These are phyloP conservation scores for Cunninghamia lanceolata DNA, from an alignment of 75 land plant genomes.

Conservation along the genomic window DNA sequence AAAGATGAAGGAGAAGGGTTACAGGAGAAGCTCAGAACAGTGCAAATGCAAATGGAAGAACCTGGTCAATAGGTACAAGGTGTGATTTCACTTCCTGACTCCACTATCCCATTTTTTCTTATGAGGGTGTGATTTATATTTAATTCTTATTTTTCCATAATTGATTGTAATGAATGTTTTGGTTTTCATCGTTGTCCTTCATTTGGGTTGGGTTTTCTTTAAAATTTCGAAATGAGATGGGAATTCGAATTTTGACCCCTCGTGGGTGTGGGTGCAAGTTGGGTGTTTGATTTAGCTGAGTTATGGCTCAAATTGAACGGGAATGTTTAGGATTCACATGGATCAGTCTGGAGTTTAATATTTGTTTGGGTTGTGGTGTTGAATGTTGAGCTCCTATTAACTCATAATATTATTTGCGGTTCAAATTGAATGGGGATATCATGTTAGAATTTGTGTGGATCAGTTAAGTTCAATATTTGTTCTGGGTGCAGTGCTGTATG, in stretches of 20 bases:
- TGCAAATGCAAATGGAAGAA: slow-evolving; percentile 99
- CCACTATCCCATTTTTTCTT: neutral
- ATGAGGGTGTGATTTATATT: neutral
- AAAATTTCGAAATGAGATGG: neutral
- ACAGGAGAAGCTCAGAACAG: slow-evolving; percentile 79
- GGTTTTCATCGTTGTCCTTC: neutral
- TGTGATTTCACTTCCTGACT: neutral
- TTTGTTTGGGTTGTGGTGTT: neutral
- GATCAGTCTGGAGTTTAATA: neutral
- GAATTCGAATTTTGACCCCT: neutral
- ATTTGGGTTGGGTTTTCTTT: neutral
- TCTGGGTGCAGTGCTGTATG: neutral
- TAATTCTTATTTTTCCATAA: neutral
- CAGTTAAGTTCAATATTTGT: neutral
- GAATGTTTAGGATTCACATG: neutral
- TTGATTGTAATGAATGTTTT: neutral
- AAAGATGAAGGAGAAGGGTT: slow-evolving; percentile 85
- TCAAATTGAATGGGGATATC: neutral
- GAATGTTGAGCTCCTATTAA: too few species aligned
- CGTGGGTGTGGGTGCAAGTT: neutral
- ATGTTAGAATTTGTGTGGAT: neutral
- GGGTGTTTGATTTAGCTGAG: neutral
- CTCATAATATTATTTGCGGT: neutral
- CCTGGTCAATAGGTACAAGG: slow-evolving; percentile 92
- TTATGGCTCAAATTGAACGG: neutral